A percentile compares a stretch with the other conserved stretches of the same genome.
Evolutionary conservation across 179 eudicot genomes (phyloP).

Genomic region (Pouteria campechiana): DNA sequence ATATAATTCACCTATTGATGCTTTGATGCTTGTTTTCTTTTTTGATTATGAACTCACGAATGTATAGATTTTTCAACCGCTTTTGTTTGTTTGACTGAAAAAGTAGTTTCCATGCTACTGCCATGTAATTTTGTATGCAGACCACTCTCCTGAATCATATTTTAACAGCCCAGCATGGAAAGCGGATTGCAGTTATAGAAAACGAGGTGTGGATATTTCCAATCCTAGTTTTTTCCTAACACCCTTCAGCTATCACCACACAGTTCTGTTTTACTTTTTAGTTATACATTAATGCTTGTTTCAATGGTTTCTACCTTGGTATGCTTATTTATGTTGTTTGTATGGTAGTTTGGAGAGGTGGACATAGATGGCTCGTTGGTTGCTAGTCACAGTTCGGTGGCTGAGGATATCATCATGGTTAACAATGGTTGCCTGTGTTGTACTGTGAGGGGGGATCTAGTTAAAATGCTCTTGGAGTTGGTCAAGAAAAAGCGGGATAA

Average conservation of each 20-base stretch:
- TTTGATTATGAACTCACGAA: neutral
- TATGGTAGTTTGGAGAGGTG: conserved; percentile 90
- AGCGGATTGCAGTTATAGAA: conserved; percentile 90
- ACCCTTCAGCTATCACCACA: too few relatives aligned
- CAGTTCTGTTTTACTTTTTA: neutral
- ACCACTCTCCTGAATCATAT: conserved; percentile 85
- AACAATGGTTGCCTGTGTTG: conserved; percentile 94
- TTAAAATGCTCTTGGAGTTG: conserved; percentile 76
- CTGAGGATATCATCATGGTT: conserved; percentile 87
- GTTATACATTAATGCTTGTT: neutral
- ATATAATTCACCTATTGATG: too few relatives aligned
- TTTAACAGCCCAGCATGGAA: conserved; percentile 82
- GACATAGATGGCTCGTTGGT: conserved; percentile 93
- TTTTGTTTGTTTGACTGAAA: neutral
- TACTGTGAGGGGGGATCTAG: conserved; percentile 91
- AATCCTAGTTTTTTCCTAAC: neutral
- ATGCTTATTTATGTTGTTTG: neutral
- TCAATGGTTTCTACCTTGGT: neutral
- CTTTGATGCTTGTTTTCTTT: neutral
- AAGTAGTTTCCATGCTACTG: neutral
- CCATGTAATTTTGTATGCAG: conserved; percentile 21
- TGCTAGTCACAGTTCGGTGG: conserved; percentile 80
- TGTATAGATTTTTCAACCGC: neutral
- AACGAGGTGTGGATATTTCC: conserved; percentile 51
- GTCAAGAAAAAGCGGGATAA: conserved; percentile 65